Conservation (phyloP, 2,329 filamentous ascomycete species). For the Clonostachys rosea region DNA sequence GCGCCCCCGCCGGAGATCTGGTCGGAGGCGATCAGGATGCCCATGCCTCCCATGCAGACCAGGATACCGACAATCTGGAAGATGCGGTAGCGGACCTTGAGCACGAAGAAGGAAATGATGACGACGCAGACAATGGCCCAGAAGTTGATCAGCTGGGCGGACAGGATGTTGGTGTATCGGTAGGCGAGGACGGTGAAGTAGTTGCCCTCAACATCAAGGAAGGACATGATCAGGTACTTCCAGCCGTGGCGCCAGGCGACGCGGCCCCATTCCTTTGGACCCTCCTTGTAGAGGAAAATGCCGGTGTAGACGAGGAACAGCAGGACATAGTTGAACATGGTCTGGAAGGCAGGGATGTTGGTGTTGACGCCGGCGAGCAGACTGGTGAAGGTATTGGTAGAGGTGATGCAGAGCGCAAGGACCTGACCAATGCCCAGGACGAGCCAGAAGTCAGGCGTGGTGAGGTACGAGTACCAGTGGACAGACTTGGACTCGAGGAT, state of each 20-base stretch:
- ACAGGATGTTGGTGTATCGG: constrained; percentile 85
- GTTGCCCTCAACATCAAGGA: constrained; percentile 94
- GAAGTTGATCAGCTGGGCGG: constrained; percentile 94
- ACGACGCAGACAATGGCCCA: constrained; percentile 97
- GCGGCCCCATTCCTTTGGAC: constrained; percentile 62
- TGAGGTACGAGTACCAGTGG: constrained; percentile 70
- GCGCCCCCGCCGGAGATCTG: constrained; percentile 75
- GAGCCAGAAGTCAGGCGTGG: constrained; percentile 83
- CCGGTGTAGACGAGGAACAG: constrained; percentile 78
- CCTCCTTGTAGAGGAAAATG: constrained; percentile 75
- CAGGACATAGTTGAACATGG: constrained; percentile 89
- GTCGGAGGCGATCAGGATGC: constrained; percentile 80
- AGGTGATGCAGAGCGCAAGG: constrained; percentile 84
- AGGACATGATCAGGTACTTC: constrained; percentile 90
- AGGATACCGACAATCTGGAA: constrained; percentile 84
- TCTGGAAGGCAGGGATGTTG: constrained; percentile 91
- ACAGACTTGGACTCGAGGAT: constrained; percentile 48
- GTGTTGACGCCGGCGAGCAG: constrained; percentile 64
- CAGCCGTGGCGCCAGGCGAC: constrained; percentile 71
- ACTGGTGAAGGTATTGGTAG: constrained; percentile 84
- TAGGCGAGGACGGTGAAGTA: constrained; percentile 97
- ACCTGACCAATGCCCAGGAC: constrained; percentile 78
- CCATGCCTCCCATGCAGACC: constrained; percentile 86
- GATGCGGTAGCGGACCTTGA: constrained; percentile 84
- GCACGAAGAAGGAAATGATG: constrained; percentile 72